A percentile compares a stretch with the other conserved stretches of the same genome.
phyloP scores from a whole-genome alignment of 1,284 basidiomycete species.

The Mycena sp. region DNA sequence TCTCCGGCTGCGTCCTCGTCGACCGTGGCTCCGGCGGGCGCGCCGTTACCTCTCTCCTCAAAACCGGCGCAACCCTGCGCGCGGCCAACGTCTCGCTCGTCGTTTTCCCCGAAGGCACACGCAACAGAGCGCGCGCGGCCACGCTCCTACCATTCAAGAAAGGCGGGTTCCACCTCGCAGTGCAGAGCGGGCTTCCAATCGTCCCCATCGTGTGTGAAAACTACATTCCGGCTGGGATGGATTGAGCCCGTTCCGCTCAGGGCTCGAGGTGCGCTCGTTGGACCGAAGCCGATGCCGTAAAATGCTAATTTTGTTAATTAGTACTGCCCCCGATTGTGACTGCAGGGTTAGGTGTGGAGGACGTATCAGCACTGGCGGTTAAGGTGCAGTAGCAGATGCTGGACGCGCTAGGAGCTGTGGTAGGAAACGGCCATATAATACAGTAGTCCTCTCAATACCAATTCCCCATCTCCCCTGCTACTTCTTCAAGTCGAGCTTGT shows the following conservation, averaged over 20 bases:
- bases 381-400: constrained; percentile 83
- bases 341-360: constrained; percentile 68
- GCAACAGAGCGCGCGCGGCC: constrained; percentile 75
- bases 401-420: constrained; percentile 45
- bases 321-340: constrained; percentile 80
- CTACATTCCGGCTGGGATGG: constrained; percentile 84
- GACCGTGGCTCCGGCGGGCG: constrained; percentile 86
- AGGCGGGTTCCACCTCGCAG: constrained; percentile 96
- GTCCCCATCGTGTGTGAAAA: constrained; percentile 95
- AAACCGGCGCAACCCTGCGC: constrained; percentile 89
- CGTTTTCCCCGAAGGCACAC: constrained; percentile 92
- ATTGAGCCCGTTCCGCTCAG: constrained; percentile 80
- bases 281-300: too few relatives aligned
- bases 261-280: background rate
- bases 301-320: background rate
- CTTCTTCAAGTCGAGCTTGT: too few relatives aligned
- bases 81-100: constrained; percentile 80
- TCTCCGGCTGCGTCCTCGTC: constrained; percentile 93
- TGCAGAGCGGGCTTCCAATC: constrained; percentile 90
- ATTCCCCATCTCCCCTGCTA: background rate
- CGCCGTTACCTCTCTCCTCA: constrained; percentile 82
- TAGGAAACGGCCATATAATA: too few relatives aligned
- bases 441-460: background rate
- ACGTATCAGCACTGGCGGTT: constrained; percentile 70
- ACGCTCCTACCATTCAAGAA: constrained; percentile 94